Evolutionary conservation across 106 monocot species (phyloP).

Genomic region (Dendrobium chrysotoxum): DNA sequence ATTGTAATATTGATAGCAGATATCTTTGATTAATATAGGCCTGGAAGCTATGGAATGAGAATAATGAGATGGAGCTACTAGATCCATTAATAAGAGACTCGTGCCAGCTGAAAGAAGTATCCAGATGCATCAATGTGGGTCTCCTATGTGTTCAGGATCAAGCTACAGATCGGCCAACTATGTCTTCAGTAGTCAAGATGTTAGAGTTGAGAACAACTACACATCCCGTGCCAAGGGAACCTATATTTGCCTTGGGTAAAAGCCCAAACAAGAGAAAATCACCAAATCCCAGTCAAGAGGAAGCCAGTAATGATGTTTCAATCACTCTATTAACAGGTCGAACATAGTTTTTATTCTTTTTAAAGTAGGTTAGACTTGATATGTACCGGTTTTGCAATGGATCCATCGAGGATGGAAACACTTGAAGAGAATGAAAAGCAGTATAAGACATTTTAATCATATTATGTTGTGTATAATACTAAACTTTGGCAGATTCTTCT

Average conservation of each 20-base stretch:
- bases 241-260: conserved; percentile 12
- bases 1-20: not conserved
- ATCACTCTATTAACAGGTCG: too few species aligned
- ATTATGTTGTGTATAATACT: too few species aligned
- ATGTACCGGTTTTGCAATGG: too few species aligned
- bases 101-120: not conserved
- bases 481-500: too few species aligned
- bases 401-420: too few species aligned
- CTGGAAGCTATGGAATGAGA: conserved; percentile 23
- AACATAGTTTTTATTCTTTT: too few species aligned
- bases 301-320: too few species aligned
- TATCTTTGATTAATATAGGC: conserved; percentile 3
- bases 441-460: too few species aligned
- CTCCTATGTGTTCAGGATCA: conserved; percentile 23
- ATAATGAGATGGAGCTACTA: conserved; percentile 11
- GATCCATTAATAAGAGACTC: conserved; percentile 14
- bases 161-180: conserved; percentile 16
- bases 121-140: conserved; percentile 13
- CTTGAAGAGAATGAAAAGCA: too few species aligned
- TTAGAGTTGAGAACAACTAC: conserved; percentile 9
- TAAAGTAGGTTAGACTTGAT: too few species aligned
- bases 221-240: conserved; percentile 8
- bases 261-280: too few species aligned
- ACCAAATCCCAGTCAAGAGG: too few species aligned
- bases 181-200: conserved; percentile 20